A percentile compares a stretch with the other conserved stretches of the same genome.
These are phyloP conservation scores for Umbelopsis vinacea DNA, from an alignment of 192 early-diverging fungal genomes.

Conservation along the genomic window DNA sequence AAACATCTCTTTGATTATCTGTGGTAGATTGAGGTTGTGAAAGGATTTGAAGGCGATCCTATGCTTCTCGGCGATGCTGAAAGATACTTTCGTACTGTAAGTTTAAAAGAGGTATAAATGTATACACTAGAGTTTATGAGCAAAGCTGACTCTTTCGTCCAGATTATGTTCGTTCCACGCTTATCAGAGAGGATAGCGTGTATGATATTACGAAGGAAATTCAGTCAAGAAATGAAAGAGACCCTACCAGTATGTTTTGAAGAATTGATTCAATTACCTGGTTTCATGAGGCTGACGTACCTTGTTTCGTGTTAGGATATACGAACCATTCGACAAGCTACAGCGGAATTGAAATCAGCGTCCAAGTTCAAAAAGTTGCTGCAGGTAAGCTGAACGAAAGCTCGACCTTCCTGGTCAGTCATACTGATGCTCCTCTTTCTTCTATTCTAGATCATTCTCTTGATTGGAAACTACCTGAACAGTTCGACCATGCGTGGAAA, in stretches of 20 bases:
- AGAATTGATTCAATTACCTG: background rate
- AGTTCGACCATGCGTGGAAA: conserved; percentile 59
- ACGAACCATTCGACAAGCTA: conserved; percentile 49
- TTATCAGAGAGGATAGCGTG: conserved; percentile 53
- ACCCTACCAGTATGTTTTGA: conserved; percentile 42
- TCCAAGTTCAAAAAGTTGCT: conserved; percentile 49
- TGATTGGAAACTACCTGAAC: conserved; percentile 61
- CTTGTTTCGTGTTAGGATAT: conserved; percentile 41
- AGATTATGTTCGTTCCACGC: conserved; percentile 58
- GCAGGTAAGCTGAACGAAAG: conserved; percentile 43
- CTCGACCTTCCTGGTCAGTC: background rate
- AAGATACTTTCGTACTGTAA: conserved; percentile 53
- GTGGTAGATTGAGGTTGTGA: conserved; percentile 51
- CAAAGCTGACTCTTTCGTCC: background rate
- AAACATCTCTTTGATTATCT: background rate
- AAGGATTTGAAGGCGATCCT: conserved; percentile 53
- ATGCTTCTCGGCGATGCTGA: conserved; percentile 59
- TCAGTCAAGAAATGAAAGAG: conserved; percentile 55
- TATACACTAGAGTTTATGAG: background rate
- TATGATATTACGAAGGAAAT: conserved; percentile 58
- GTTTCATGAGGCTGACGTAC: background rate
- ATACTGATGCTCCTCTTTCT: background rate
- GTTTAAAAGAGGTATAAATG: background rate
- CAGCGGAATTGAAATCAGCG: conserved; percentile 49
- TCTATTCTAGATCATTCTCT: conserved; percentile 48